Base-by-base conservation (phyloP, 2,329 filamentous ascomycete species). In the Xylariaceae sp. region DNA sequence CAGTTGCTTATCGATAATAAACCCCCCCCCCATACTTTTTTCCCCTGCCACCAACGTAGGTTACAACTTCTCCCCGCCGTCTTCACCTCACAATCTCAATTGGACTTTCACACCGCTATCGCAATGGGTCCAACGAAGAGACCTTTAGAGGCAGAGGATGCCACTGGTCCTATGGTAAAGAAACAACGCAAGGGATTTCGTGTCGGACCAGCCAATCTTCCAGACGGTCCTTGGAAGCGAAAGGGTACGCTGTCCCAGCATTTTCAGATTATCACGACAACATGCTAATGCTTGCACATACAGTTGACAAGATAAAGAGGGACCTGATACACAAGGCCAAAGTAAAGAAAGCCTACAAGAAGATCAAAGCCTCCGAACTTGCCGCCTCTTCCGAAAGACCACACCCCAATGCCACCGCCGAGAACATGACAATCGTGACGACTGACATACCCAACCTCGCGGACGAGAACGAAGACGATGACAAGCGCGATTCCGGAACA, bases 241-340 rank as follows among this genome's bases (percentile, higher is more conserved):
- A 95, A 95, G 69, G 71, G 75, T 77, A 47, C 37, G 14, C 27
- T 32, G 4, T 32, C 27, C 16, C 27, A 10, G 25, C 22, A 44
- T 20, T 21, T 40, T 35, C 14, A 34, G 16, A 45, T 43, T 56
- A 45, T n/a, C n/a, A n/a, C n/a, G n/a, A n/a, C n/a, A n/a, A n/a
- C n/a, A 55, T 42, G 29, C 34, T 36, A 41, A n/a, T 29, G 22
- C 1, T 45, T 4, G 45, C 12, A 21, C n/a, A n/a, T 11, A 33
- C 59, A 92, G 88, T 87, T 47, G 82, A 88, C 66, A 92, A 92
- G 67, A 93, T 95, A 62, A 97, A 97, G 68, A 79, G 85, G 54
- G 81, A 87, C 55, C 73, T 95, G 45, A 96, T 97, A 59, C 82
- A 90, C 66, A 94, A 93, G 66, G 90, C 91, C 49, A 95, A 96